A percentile compares a stretch with the other conserved stretches of the same genome.
These are phyloP conservation scores for Starmerella riodocensis DNA, from an alignment of 805 yeast genomes.

Conservation along the genomic window DNA sequence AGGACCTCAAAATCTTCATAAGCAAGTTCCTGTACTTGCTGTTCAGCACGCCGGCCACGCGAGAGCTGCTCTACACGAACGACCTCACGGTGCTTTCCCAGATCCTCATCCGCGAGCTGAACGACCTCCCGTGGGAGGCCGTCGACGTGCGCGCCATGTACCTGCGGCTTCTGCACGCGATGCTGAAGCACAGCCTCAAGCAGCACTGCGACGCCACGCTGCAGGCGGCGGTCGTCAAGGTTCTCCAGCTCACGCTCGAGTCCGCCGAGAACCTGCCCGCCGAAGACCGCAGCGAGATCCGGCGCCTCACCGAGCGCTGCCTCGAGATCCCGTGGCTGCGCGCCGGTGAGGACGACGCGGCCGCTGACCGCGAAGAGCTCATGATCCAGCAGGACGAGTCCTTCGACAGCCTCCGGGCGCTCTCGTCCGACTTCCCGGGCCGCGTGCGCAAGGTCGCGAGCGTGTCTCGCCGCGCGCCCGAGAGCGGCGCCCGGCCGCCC, in stretches of 20 bases:
- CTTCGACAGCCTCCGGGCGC: not conserved
- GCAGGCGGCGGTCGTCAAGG: slow-evolving; percentile 37
- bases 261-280: slow-evolving; percentile 4
- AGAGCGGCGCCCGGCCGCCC: slow-evolving; percentile 2
- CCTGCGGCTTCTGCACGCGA: slow-evolving; percentile 58
- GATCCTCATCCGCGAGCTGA: slow-evolving; percentile 66
- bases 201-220: slow-evolving; percentile 40
- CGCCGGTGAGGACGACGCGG: not conserved
- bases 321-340: slow-evolving; percentile 17
- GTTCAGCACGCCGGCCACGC: slow-evolving; percentile 51
- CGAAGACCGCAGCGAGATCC: slow-evolving; percentile 6
- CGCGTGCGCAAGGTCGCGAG: not conserved
- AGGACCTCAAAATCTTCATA: slow-evolving; percentile 60
- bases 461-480: not conserved
- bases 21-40: slow-evolving; percentile 65
- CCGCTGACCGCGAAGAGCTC: not conserved
- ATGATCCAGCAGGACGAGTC: not conserved
- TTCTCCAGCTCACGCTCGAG: slow-evolving; percentile 28
- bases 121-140: slow-evolving; percentile 42
- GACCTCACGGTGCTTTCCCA: slow-evolving; percentile 76
- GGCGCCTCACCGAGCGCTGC: slow-evolving; percentile 17
- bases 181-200: slow-evolving; percentile 54
- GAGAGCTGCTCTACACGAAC: slow-evolving; percentile 62
- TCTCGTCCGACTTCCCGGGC: not conserved
- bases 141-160: slow-evolving; percentile 54